Conservation (phyloP, 2,329 filamentous ascomycete genomes). For the Fusarium tricinctum region DNA sequence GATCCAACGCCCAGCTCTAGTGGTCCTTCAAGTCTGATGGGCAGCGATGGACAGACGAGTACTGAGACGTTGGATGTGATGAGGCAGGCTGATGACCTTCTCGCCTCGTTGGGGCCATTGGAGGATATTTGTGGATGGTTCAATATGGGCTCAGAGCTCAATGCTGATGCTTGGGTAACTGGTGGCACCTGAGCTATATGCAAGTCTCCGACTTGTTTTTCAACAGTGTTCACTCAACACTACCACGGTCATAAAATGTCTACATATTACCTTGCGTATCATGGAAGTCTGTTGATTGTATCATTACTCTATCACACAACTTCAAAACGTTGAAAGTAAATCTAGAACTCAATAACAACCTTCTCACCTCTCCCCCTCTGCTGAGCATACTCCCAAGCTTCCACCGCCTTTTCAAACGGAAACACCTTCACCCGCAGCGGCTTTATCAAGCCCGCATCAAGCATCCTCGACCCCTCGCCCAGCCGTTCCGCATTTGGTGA, state of each 20-base stretch:
- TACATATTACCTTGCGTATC: too few relatives aligned
- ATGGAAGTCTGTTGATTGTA: too few relatives aligned
- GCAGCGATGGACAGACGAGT: background rate
- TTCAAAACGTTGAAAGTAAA: too few relatives aligned
- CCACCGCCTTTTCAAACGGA: slow-evolving; percentile 1
- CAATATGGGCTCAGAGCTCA: background rate
- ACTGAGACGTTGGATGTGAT: background rate
- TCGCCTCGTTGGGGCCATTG: slow-evolving; percentile 9
- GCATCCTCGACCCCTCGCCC: background rate
- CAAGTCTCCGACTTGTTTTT: background rate
- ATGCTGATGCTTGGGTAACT: slow-evolving; percentile 7
- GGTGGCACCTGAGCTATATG: background rate
- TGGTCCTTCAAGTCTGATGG: slow-evolving; percentile 8
- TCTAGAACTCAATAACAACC: slow-evolving; percentile 10
- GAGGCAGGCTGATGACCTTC: background rate
- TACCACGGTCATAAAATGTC: too few relatives aligned
- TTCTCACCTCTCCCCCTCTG: slow-evolving; percentile 19
- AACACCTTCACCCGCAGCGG: slow-evolving; percentile 12
- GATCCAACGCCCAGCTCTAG: background rate
- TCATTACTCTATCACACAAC: too few relatives aligned
- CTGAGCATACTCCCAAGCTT: slow-evolving; percentile 21
- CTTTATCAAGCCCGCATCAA: slow-evolving; percentile 5
- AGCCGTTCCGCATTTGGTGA: slow-evolving; percentile 1
- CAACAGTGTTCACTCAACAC: background rate
- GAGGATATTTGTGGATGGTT: slow-evolving; percentile 29